Percentiles rank a stretch among this genome's conserved stretches.
phyloP scores from a whole-genome alignment of 441 rosid genomes.

The Erodium chrysanthum region DNA sequence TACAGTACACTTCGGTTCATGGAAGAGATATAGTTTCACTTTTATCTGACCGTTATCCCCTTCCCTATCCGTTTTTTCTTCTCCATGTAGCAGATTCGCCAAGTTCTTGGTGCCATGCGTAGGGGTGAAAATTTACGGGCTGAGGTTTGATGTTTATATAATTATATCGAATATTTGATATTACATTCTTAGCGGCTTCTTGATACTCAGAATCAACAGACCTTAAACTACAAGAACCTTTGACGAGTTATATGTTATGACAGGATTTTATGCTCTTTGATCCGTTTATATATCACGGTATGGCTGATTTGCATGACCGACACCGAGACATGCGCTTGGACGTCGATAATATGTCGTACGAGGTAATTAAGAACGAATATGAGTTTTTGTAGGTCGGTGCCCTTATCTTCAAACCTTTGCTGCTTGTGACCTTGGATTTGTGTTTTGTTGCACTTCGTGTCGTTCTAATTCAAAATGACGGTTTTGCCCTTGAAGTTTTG shows the following conservation, averaged over 20 bases:
- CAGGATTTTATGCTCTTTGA: constrained; percentile 75
- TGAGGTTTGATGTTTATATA: constrained; percentile 47
- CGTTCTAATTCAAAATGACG: too few species aligned
- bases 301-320: constrained; percentile 65
- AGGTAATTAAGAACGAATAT: constrained; percentile 29
- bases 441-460: too few species aligned
- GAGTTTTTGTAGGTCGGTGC: background rate
- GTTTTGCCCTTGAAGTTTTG: too few species aligned
- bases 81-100: constrained; percentile 53
- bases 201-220: too few species aligned
- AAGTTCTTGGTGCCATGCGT: constrained; percentile 65
- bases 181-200: too few species aligned
- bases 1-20: too few species aligned
- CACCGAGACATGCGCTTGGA: constrained; percentile 85
- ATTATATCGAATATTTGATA: too few species aligned
- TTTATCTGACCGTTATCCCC: too few species aligned
- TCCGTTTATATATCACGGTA: constrained; percentile 45
- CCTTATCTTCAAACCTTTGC: too few species aligned
- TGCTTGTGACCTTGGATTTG: too few species aligned
- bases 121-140: constrained; percentile 61
- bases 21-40: too few species aligned
- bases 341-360: constrained; percentile 85
- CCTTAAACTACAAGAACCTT: too few species aligned
- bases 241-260: constrained; percentile 7
- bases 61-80: background rate